phyloP scores from a whole-genome alignment of 2,329 filamentous ascomycete species.

The Basipetospora chlamydospora region DNA sequence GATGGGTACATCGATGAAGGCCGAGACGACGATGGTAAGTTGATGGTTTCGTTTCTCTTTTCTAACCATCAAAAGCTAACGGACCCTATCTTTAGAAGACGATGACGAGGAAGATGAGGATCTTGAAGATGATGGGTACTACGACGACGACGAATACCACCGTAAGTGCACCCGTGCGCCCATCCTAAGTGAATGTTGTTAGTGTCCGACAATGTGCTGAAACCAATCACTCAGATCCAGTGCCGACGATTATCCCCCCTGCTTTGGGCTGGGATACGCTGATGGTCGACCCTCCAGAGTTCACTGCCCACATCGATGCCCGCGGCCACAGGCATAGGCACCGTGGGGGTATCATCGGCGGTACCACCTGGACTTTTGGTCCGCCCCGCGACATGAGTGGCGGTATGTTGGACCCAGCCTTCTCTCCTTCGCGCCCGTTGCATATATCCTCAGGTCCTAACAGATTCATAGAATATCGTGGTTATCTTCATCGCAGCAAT shows the following conservation, averaged over 20 bases:
- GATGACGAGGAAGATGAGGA: constrained; percentile 54
- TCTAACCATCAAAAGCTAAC: no score
- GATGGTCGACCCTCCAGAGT: constrained; percentile 7
- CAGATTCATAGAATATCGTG: constrained; percentile 27
- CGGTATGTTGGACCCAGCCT: constrained; percentile 23
- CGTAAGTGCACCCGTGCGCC: constrained; percentile 24
- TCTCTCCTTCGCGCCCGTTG: constrained; percentile 3
- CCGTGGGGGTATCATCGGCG: constrained; percentile 14
- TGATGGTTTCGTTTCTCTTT: no score
- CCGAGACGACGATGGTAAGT: constrained; percentile 44
- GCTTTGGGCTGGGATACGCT: constrained; percentile 41
- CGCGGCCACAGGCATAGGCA: background rate
- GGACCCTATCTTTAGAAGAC: constrained; percentile 16
- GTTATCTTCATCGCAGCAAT: constrained; percentile 35
- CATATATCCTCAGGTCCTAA: no score
- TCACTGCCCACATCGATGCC: constrained; percentile 1
- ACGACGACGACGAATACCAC: constrained; percentile 45
- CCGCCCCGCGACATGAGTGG: constrained; percentile 39
- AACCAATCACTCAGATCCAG: constrained; percentile 17
- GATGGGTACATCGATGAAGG: constrained; percentile 39
- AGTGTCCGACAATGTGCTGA: constrained; percentile 3
- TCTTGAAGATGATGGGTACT: constrained; percentile 52
- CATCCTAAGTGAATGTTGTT: background rate
- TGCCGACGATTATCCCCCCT: constrained; percentile 27
- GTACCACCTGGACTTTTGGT: constrained; percentile 11